phyloP scores from a whole-genome alignment of 345 rosid genomes.

The Salix koriyanagi region DNA sequence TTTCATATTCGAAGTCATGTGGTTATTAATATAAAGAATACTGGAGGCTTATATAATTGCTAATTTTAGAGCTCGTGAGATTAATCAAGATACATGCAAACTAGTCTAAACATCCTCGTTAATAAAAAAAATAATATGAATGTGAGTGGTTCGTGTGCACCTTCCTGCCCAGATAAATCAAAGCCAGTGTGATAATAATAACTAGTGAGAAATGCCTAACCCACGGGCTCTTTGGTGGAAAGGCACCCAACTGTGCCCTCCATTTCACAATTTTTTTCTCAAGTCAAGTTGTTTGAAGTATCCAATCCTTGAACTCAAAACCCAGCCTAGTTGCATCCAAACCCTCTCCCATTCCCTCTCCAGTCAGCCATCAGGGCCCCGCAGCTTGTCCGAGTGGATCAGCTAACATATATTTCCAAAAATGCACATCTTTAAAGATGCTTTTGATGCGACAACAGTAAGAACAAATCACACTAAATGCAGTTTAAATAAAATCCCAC shows the following conservation, averaged over 20 bases:
- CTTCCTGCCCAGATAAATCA: constrained; percentile 9
- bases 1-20: too few species aligned
- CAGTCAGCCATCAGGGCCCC: neutral
- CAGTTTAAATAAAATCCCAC: constrained; percentile 4
- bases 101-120: too few species aligned
- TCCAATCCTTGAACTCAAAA: neutral
- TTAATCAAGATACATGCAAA: accelerated
- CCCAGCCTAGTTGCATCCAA: neutral
- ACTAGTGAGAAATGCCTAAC: constrained; percentile 20
- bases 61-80: accelerated
- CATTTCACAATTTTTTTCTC: constrained; percentile 2
- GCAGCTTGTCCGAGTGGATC: neutral
- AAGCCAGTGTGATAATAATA: constrained; percentile 3
- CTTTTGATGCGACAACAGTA: neutral
- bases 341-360: neutral
- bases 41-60: too few species aligned
- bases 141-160: neutral
- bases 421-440: neutral
- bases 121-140: too few species aligned
- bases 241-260: constrained; percentile 29
- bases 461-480: too few species aligned
- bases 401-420: constrained; percentile 1
- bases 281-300: constrained; percentile 10
- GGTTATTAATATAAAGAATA: too few species aligned
- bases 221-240: constrained; percentile 27